Conservation (phyloP, 2,329 filamentous ascomycete genomes). For the Plectosphaerella cucumerina region DNA sequence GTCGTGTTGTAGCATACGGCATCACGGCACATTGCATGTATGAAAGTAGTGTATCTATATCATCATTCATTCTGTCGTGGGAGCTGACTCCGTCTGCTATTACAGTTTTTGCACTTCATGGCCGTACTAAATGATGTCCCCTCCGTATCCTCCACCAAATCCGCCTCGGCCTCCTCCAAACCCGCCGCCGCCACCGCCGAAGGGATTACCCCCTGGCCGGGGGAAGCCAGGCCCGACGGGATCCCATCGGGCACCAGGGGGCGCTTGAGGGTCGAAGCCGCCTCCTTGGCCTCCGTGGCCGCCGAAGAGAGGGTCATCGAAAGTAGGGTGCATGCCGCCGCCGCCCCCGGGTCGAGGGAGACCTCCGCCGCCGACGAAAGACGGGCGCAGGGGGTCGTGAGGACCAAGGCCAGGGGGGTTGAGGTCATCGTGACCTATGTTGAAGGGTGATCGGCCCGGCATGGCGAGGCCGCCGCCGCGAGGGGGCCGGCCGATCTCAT, state of each 20-base stretch:
- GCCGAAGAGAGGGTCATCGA: constrained; percentile 83
- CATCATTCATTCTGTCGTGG: too few species aligned
- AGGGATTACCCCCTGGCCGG: constrained; percentile 36
- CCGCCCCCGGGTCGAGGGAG: constrained; percentile 55
- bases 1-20: too few species aligned
- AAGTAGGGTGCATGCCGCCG: constrained; percentile 92
- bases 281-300: constrained; percentile 43
- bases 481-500: constrained; percentile 70
- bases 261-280: constrained; percentile 65
- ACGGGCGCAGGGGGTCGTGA: constrained; percentile 71
- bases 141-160: constrained; percentile 28
- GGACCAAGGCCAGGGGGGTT: constrained; percentile 85
- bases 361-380: constrained; percentile 59
- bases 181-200: constrained; percentile 30
- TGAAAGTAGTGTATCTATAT: too few species aligned
- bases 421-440: constrained; percentile 81
- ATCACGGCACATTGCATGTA: too few species aligned
- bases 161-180: constrained; percentile 29
- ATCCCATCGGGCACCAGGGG: constrained; percentile 89
- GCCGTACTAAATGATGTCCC: constrained; percentile 14
- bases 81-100: too few species aligned
- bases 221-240: constrained; percentile 65
- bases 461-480: constrained; percentile 35
- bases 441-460: constrained; percentile 53
- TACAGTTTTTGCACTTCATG: too few species aligned